A percentile compares a stretch with the other conserved stretches of the same genome.
These are phyloP conservation scores for Kingdonia uniflora DNA, from an alignment of 164 flowering plant species.

Conservation along the genomic window DNA sequence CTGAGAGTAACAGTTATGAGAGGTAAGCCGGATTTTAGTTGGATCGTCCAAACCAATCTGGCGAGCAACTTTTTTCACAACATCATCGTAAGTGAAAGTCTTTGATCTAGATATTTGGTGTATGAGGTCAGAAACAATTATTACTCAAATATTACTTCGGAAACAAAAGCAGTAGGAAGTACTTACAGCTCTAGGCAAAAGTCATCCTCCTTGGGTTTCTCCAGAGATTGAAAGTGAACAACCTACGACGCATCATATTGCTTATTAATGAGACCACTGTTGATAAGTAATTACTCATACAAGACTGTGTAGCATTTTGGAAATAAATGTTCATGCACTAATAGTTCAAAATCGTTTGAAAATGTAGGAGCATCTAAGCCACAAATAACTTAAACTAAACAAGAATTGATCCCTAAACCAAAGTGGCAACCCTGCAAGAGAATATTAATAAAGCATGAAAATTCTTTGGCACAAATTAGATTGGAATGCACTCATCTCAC, in stretches of 20 bases:
- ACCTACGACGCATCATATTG: conserved; percentile 21
- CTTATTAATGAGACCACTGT: not conserved
- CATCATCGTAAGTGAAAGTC: conserved; percentile 68
- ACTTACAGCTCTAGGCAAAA: conserved; percentile 60
- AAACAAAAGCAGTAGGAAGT: not conserved
- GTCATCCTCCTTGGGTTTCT: conserved; percentile 60
- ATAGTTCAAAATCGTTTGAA: no score
- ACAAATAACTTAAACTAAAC: no score
- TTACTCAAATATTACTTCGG: no score
- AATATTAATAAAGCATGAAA: no score
- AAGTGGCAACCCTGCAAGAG: no score
- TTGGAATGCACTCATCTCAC: no score
- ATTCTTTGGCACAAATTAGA: no score
- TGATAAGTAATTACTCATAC: not conserved
- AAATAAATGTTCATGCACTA: not conserved
- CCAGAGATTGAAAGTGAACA: conserved; percentile 56
- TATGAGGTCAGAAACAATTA: no score
- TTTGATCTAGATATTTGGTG: conserved; percentile 34
- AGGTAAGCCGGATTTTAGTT: conserved; percentile 68
- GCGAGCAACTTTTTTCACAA: conserved; percentile 65
- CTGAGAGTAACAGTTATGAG: conserved; percentile 72
- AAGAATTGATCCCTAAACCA: no score
- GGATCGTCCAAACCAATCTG: conserved; percentile 73
- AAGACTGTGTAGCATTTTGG: not conserved
- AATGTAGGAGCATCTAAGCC: no score